These are phyloP conservation scores for Phanerochaete carnosa DNA, from an alignment of 768 basidiomycete genomes.

Conservation along the genomic window DNA sequence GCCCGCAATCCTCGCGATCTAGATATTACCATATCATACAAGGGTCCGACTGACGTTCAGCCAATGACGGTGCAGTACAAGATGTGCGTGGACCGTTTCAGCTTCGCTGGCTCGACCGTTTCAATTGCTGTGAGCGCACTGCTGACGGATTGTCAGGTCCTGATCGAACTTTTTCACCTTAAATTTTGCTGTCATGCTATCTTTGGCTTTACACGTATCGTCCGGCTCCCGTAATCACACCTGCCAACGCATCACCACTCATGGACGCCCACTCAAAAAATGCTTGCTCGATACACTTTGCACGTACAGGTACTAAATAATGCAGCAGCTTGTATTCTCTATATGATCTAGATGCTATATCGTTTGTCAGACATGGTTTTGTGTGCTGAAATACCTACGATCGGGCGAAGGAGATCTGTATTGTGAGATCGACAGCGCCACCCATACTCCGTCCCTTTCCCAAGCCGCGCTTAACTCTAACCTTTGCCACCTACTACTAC, in stretches of 20 bases:
- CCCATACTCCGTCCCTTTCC: neutral
- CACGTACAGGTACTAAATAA: slow-evolving; percentile 8
- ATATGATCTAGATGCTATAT: slow-evolving; percentile 2
- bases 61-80: slow-evolving; percentile 60
- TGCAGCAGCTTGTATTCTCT: slow-evolving; percentile 1
- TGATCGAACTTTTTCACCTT: slow-evolving; percentile 35
- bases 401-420: neutral
- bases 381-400: neutral
- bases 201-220: slow-evolving; percentile 3
- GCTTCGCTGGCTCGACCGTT: slow-evolving; percentile 13
- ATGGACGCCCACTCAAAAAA: slow-evolving; percentile 5
- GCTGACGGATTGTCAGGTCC: slow-evolving; percentile 76
- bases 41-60: slow-evolving; percentile 24
- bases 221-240: neutral
- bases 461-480: neutral
- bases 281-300: neutral
- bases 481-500: neutral
- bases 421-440: slow-evolving; percentile 5
- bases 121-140: slow-evolving; percentile 30
- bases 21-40: slow-evolving; percentile 81
- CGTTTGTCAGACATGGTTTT: neutral
- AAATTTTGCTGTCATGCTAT: slow-evolving; percentile 9
- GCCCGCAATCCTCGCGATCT: slow-evolving; percentile 91
- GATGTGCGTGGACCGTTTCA: slow-evolving; percentile 66
- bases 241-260: neutral